Conservation (phyloP, 257 asterid genomes). For the Penstemon barbatus region DNA sequence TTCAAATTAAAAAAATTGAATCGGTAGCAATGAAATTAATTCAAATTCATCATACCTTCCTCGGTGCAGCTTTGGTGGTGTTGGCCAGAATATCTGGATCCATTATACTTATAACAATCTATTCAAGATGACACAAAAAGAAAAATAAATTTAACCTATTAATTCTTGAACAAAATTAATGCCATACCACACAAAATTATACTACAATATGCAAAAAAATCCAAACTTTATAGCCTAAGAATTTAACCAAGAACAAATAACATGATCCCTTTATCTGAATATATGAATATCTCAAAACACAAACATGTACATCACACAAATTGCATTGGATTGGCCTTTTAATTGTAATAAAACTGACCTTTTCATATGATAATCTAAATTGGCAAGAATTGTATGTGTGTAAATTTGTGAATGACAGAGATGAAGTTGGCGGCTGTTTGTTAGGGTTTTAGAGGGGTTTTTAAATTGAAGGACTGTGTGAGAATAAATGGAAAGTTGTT, state of each 20-base stretch:
- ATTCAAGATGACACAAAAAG: not conserved
- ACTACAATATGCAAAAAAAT: not conserved
- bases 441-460: constrained; percentile 14
- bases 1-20: not conserved
- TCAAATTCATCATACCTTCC: constrained; percentile 34
- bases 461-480: too few relatives aligned
- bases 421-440: not conserved
- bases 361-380: constrained; percentile 15
- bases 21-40: not conserved
- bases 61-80: constrained; percentile 25
- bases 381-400: not conserved
- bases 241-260: too few relatives aligned
- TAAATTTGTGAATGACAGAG: constrained; percentile 1
- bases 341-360: constrained; percentile 3
- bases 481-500: too few relatives aligned
- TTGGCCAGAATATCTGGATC: constrained; percentile 23
- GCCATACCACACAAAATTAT: not conserved
- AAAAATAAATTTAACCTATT: not conserved
- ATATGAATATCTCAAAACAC: not conserved
- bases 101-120: constrained; percentile 24
- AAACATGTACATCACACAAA: not conserved
- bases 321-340: not conserved
- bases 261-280: too few relatives aligned
- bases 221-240: not conserved
- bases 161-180: not conserved